These are phyloP conservation scores for Bryoglossum gracile DNA, from an alignment of 495 filamentous ascomycete species.

Conservation along the genomic window DNA sequence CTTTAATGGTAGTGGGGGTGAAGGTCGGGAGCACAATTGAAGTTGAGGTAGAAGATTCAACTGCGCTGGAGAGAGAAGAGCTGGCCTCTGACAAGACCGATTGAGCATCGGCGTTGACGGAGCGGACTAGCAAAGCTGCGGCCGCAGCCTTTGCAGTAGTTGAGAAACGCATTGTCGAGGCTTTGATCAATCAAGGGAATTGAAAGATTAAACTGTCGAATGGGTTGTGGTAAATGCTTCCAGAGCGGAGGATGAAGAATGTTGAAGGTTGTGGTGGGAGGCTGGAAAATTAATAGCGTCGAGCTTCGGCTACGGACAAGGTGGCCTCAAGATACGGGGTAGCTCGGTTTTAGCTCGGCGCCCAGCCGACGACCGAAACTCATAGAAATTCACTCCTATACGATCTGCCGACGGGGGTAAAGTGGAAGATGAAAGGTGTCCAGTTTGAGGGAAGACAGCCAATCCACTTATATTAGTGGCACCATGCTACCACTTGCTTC, in stretches of 20 bases:
- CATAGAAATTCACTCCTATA: too few species aligned
- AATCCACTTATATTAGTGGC: too few species aligned
- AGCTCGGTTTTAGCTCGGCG: too few species aligned
- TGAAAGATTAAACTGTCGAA: too few species aligned
- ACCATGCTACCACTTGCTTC: too few species aligned
- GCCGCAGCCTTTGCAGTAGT: constrained; percentile 61
- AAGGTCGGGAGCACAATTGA: constrained; percentile 68
- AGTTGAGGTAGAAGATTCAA: constrained; percentile 48
- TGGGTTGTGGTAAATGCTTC: too few species aligned
- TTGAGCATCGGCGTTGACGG: constrained; percentile 67
- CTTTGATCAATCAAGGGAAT: constrained; percentile 14
- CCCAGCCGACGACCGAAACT: too few species aligned
- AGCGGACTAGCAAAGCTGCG: constrained; percentile 59
- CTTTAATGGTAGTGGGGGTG: constrained; percentile 81
- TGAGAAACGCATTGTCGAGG: constrained; percentile 60
- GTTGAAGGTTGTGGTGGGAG: constrained; percentile 1
- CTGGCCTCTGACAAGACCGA: constrained; percentile 42
- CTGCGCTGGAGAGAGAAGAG: constrained; percentile 30
- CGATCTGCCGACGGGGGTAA: too few species aligned
- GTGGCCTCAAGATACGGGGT: constrained; percentile 1
- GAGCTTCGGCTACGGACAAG: neutral
- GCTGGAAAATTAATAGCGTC: neutral
- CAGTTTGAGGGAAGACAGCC: too few species aligned
- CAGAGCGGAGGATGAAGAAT: constrained; percentile 3
- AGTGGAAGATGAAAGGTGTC: too few species aligned